These are phyloP conservation scores for Chrysoporthe cubensis DNA, from an alignment of 2,329 filamentous ascomycete species.

Conservation along the genomic window DNA sequence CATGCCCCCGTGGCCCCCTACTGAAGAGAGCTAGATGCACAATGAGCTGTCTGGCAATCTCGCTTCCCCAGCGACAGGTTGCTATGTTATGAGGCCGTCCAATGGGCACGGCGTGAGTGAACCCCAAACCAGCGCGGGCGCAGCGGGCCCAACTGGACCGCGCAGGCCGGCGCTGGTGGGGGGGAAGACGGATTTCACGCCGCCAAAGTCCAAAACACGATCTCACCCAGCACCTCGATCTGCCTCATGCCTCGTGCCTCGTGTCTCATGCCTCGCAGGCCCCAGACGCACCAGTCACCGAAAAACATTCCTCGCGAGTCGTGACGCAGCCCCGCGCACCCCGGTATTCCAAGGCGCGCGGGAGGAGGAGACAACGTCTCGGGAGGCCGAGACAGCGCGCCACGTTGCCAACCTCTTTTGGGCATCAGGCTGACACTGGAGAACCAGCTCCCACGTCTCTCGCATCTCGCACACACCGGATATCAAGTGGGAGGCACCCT, in stretches of 20 bases:
- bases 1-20: no score
- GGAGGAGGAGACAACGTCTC: not conserved
- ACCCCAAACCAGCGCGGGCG: not conserved
- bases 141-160: not conserved
- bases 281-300: not conserved
- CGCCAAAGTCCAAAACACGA: not conserved
- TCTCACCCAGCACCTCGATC: not conserved
- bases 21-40: not conserved
- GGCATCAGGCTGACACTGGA: not conserved
- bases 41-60: constrained; percentile 2
- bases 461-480: not conserved
- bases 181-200: not conserved
- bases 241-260: not conserved
- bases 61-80: not conserved
- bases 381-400: not conserved
- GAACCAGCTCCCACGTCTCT: not conserved
- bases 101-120: not conserved
- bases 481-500: not conserved
- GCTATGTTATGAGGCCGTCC: not conserved
- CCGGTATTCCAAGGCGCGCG: not conserved
- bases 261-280: not conserved
- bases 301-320: not conserved
- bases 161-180: not conserved
- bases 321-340: not conserved
- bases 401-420: not conserved